A percentile compares a stretch with the other conserved stretches of the same genome.
Conservation (phyloP, 768 basidiomycete species). For the Russula emetica region DNA sequence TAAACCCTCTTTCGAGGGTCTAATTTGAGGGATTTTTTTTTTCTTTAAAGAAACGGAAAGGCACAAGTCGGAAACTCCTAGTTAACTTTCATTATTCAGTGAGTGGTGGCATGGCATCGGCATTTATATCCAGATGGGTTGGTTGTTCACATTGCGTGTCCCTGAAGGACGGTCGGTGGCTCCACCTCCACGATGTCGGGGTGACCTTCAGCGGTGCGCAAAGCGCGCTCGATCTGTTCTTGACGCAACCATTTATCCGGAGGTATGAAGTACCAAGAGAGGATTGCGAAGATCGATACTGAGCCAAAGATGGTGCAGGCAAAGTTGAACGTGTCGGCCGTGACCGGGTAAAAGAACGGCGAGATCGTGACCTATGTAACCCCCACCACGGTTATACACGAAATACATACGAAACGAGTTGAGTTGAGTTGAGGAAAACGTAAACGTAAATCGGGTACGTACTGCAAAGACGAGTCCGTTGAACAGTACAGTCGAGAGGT, state of each 20-base stretch:
- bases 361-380: constrained; percentile 66
- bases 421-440: neutral
- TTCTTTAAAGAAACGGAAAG: neutral
- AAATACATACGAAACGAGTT: too few species aligned
- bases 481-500: constrained; percentile 61
- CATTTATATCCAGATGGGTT: neutral
- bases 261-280: constrained; percentile 76
- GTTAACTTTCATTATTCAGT: neutral
- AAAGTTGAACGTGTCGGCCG: constrained; percentile 75
- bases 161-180: neutral
- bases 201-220: constrained; percentile 33
- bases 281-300: constrained; percentile 71
- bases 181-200: neutral
- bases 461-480: constrained; percentile 73
- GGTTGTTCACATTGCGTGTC: neutral
- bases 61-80: neutral
- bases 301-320: constrained; percentile 73
- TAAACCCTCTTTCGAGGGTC: constrained; percentile 1
- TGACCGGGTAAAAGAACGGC: constrained; percentile 84
- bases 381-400: too few species aligned
- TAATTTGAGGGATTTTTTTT: neutral
- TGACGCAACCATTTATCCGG: constrained; percentile 75
- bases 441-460: constrained; percentile 32
- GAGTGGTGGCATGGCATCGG: neutral
- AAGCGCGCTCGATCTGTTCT: constrained; percentile 53